phyloP scores from a whole-genome alignment of 176 grass and related monocot species.

The Oryza meyeriana region DNA sequence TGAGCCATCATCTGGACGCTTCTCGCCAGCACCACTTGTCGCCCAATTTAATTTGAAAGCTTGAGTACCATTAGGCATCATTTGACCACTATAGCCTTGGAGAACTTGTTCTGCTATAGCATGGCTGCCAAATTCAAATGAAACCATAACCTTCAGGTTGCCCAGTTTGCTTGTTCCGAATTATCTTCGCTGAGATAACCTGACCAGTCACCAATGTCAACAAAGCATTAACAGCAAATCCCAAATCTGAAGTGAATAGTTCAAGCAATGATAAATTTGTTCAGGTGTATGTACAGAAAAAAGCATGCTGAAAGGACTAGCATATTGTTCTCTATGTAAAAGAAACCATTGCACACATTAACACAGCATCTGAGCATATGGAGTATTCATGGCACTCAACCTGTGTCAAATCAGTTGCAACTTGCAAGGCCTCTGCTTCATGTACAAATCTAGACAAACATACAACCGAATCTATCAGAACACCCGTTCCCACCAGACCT shows the following conservation, averaged over 20 bases:
- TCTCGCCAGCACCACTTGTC: conserved; percentile 45
- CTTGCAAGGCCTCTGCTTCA: background rate
- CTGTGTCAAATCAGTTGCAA: too few species aligned
- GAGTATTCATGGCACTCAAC: too few species aligned
- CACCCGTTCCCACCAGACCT: background rate
- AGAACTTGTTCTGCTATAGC: conserved; percentile 62
- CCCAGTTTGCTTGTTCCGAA: conserved; percentile 62
- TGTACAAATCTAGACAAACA: background rate
- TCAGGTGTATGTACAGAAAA: background rate
- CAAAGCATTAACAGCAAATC: background rate
- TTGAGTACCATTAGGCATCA: conserved; percentile 66
- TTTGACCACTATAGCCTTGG: conserved; percentile 67
- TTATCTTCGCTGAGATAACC: conserved; percentile 61
- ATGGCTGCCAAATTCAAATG: conserved; percentile 61
- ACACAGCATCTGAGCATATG: too few species aligned
- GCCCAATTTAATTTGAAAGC: conserved; percentile 73
- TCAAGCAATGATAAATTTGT: background rate
- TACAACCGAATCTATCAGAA: background rate
- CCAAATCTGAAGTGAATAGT: background rate
- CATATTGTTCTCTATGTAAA: background rate
- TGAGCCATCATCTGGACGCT: conserved; percentile 52
- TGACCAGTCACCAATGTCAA: conserved; percentile 15
- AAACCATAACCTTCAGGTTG: conserved; percentile 78
- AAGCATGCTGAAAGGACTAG: background rate
- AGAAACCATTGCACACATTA: too few species aligned